Evolutionary conservation across 495 filamentous ascomycete species (phyloP).

Genomic region (Aspergillus olivimuriae): DNA sequence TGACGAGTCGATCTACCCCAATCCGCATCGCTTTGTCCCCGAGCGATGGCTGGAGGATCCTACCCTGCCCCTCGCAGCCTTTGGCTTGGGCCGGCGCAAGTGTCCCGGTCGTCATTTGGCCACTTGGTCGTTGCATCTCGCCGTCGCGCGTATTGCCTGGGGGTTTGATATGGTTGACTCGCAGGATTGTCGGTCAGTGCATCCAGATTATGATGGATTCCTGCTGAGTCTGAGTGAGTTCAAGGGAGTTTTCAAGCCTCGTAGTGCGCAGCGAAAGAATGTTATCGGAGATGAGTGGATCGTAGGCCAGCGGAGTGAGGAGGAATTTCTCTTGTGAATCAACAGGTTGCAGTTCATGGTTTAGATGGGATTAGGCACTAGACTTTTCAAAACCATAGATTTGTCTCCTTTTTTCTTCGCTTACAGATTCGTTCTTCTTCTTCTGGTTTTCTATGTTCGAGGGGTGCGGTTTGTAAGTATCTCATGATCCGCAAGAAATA

Average conservation of each 20-base stretch:
- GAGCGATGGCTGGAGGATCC: conserved; percentile 2
- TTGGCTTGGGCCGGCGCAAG: background rate
- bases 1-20: background rate
- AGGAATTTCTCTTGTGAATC: background rate
- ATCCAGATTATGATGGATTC: background rate
- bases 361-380: too few relatives aligned
- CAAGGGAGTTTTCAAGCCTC: background rate
- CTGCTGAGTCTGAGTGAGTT: background rate
- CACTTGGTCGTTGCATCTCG: background rate
- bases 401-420: too few relatives aligned
- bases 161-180: background rate
- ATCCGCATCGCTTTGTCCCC: background rate
- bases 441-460: too few relatives aligned
- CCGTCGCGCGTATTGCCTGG: conserved; percentile 1
- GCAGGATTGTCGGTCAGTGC: background rate
- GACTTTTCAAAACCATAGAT: too few relatives aligned
- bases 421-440: too few relatives aligned
- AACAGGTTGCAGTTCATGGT: too few relatives aligned
- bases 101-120: conserved; percentile 1
- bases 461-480: too few relatives aligned
- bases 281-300: background rate
- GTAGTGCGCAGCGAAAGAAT: background rate
- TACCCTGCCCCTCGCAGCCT: background rate
- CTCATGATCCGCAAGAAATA: too few relatives aligned
- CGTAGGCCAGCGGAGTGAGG: background rate